A percentile compares a stretch with the other conserved stretches of the same genome.
Evolutionary conservation across 768 basidiomycete species (phyloP).

Genomic region (Gloeophyllum trabeum): DNA sequence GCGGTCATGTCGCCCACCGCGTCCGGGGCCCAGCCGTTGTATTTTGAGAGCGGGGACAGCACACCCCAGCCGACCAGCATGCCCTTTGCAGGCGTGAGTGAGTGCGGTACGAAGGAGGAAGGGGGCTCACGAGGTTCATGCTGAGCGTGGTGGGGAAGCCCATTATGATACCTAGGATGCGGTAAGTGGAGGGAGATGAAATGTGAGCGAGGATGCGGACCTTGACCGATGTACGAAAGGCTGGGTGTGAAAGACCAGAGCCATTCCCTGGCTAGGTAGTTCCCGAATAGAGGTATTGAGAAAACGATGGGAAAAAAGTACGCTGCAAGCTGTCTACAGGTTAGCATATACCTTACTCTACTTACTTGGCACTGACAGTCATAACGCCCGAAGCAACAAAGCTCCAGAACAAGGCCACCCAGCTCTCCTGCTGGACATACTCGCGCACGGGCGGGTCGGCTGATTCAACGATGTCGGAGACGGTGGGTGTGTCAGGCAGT

Average conservation of each 20-base stretch:
- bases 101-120: constrained; percentile 8
- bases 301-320: constrained; percentile 89
- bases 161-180: constrained; percentile 79
- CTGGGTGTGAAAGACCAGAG: constrained; percentile 91
- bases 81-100: constrained; percentile 38
- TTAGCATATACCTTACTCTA: constrained; percentile 1
- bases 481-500: constrained; percentile 6
- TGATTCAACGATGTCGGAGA: constrained; percentile 14
- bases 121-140: constrained; percentile 71
- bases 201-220: constrained; percentile 19
- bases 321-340: constrained; percentile 51
- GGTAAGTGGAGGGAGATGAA: no score
- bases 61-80: constrained; percentile 97
- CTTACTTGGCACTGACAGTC: constrained; percentile 53
- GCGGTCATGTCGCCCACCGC: constrained; percentile 77
- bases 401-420: constrained; percentile 68
- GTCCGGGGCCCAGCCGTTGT: constrained; percentile 86
- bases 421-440: constrained; percentile 54
- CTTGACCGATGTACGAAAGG: constrained; percentile 89
- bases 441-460: constrained; percentile 34
- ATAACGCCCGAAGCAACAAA: constrained; percentile 64
- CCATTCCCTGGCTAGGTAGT: constrained; percentile 77
- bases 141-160: constrained; percentile 88
- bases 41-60: constrained; percentile 79
- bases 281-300: constrained; percentile 78